These are phyloP conservation scores for Boletus sensibilis DNA, from an alignment of 768 basidiomycete genomes.

Conservation along the genomic window DNA sequence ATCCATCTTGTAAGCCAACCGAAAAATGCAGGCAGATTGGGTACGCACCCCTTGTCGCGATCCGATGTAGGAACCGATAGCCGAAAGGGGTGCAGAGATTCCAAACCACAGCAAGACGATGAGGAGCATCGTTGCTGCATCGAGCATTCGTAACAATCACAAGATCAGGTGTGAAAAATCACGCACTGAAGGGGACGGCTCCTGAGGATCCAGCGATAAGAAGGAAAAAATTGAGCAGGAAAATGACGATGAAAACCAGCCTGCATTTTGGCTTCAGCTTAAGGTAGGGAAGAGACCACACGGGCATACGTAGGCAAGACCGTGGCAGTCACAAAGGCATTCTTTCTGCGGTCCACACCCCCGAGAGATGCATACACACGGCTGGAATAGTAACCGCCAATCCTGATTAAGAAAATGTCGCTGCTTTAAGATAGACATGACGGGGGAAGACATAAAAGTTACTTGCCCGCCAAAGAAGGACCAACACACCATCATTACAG, in stretches of 20 bases:
- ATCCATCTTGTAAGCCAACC: constrained; percentile 9
- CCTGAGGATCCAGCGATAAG: constrained; percentile 85
- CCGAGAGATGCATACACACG: constrained; percentile 73
- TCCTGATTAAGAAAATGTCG: constrained; percentile 38
- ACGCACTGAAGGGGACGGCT: constrained; percentile 88
- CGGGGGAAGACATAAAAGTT: not conserved
- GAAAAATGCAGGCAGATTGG: not conserved
- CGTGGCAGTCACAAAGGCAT: constrained; percentile 85
- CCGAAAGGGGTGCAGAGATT: constrained; percentile 87
- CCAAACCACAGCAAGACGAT: constrained; percentile 90
- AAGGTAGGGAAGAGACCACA: not conserved
- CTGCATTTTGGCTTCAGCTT: constrained; percentile 39
- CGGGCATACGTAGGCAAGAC: constrained; percentile 75
- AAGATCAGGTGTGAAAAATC: not conserved
- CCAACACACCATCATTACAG: constrained; percentile 69
- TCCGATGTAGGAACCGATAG: constrained; percentile 84
- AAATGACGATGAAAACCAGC: constrained; percentile 79
- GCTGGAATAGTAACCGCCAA: constrained; percentile 87
- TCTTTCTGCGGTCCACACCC: constrained; percentile 75
- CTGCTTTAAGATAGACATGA: not conserved
- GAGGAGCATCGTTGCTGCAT: constrained; percentile 74
- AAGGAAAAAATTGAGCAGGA: constrained; percentile 90
- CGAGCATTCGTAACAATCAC: not conserved
- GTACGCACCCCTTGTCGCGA: constrained; percentile 76
- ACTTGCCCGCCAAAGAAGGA: constrained; percentile 83